These are phyloP conservation scores for Blastocystis sp. DNA, from an alignment of 352 stramenopile species.

Conservation along the genomic window DNA sequence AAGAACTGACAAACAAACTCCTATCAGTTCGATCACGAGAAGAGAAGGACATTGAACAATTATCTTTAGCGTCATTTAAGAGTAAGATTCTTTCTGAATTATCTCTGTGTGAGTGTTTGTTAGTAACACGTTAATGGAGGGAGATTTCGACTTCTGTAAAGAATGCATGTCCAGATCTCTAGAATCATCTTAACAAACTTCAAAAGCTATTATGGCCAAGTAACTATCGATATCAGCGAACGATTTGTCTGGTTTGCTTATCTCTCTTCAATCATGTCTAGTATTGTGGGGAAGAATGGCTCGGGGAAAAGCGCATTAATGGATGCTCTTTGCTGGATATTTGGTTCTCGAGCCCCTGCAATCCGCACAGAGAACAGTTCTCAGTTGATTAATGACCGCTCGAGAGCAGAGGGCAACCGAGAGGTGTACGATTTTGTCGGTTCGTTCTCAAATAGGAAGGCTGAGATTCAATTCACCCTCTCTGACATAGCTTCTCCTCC, in stretches of 20 bases:
- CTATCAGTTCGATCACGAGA: constrained; percentile 86
- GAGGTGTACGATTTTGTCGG: not conserved
- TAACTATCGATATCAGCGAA: not conserved
- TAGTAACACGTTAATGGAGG: not conserved
- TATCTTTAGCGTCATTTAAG: constrained; percentile 84
- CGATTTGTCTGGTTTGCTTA: constrained; percentile 41
- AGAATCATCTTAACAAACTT: constrained; percentile 31
- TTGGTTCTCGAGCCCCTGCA: constrained; percentile 11
- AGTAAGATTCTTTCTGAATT: constrained; percentile 17
- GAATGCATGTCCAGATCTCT: constrained; percentile 20
- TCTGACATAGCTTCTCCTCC: not conserved
- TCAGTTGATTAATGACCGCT: constrained; percentile 22
- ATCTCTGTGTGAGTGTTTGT: not conserved
- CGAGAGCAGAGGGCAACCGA: not conserved
- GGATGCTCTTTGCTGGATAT: constrained; percentile 49
- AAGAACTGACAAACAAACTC: constrained; percentile 77
- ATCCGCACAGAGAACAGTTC: not conserved
- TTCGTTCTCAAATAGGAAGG: not conserved
- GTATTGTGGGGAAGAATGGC: constrained; percentile 52
- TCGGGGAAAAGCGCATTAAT: constrained; percentile 41
- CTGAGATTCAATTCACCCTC: not conserved
- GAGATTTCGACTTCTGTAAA: not conserved
- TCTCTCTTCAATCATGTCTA: not conserved
- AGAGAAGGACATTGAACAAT: constrained; percentile 83
- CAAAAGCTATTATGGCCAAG: constrained; percentile 56